Base-by-base conservation (phyloP, 257 asterid species). In the Lantana camara region DNA sequence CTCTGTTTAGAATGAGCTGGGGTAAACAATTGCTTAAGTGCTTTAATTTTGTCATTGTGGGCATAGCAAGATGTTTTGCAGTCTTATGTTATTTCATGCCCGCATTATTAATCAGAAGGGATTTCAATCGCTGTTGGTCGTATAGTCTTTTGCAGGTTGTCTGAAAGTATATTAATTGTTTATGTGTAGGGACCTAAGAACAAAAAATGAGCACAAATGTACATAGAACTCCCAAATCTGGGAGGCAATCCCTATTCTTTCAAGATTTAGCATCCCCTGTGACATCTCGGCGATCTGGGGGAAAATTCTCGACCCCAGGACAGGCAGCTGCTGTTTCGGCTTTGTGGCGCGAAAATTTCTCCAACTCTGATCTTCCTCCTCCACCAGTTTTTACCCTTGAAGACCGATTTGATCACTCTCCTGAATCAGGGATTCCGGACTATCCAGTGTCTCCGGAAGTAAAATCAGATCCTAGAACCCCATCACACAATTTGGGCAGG, bases 271-370 rank as follows among this genome's bases (percentile, higher is more conserved):
- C 96, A 9, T 75, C 97, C 0, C 99, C 99, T 0, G 80, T 90
- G 13, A 75, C 99, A 16, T 81, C 96, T 7, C 75, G 86, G 34
- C 85, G 86, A 40, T 75, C 96, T 3, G 87, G 89, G 14, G 91
- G 85, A 1, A 94, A 85, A 67, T 85, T 80, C 64, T 24, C 87
- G 0, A 90, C 92, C 35, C 85, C 96, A 0, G 98, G 96, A 34
- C 98, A 94, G 75, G 96, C 93, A 29, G 99, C 96, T 1, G 97
- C 98, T 14, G 98, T 94, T 50, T 90, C 96, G 1, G 96, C 99
- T 30, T 77, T 94, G 24, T 88, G 99, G 96, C 95, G 95, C 38
- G 99, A 94, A 75, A 90, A 90, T 80, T 90, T 90, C 19, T 67
- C 91, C 55, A 83, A 49, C 69, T 77, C 98, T n/a, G 98, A 94